Evolutionary conservation across 306 rosid species (phyloP), one percentile per base, ranked within the genome.

Genomic region (Cicer bijugum): DNA sequence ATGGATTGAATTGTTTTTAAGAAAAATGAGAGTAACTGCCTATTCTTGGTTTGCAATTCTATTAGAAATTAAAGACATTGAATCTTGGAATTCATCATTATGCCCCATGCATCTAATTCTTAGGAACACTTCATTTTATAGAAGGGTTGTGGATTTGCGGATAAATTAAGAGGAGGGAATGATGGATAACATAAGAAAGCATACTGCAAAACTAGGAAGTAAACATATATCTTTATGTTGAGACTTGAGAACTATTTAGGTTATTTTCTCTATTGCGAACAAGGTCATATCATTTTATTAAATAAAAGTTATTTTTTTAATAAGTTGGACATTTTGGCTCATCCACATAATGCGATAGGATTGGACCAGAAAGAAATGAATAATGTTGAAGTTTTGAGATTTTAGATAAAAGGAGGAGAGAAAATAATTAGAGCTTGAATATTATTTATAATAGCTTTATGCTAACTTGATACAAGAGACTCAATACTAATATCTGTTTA

Each of bases 241-340:
- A 28, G 35, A 28, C 35, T 4, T 58, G 6, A 46, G 61, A 58
- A 14, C 69, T 12, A 15, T 44, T 46, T 10, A 44, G 67, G 68
- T 75, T 77, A 12, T 57, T 46, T 77, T 76, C 60, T 69, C 46
- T 46, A 35, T 68, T 57, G 14, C 45, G 40, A 57, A 35, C 19
- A 50, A 23, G 63, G 23, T 57, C 69, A 67, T 33, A 19, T 19
- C 6, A 4, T 55, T 55, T 55, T 19, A 55, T 63, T 38, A 63
- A 46, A 37, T 48, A 47, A 61, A 46, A 35, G 78, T 10, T 39
- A 6, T 43, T 43, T 68, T 46, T 12, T 14, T 35, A 46, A 4
- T 28, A 12, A 45, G 68, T 67, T 67, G 80, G 42, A 45, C 60
- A 56, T 9, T 46, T 37, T 69, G 44, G 50, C 43, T 45, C 38